Conservation (phyloP, 768 basidiomycete genomes). For the Naganishia randhawae region DNA sequence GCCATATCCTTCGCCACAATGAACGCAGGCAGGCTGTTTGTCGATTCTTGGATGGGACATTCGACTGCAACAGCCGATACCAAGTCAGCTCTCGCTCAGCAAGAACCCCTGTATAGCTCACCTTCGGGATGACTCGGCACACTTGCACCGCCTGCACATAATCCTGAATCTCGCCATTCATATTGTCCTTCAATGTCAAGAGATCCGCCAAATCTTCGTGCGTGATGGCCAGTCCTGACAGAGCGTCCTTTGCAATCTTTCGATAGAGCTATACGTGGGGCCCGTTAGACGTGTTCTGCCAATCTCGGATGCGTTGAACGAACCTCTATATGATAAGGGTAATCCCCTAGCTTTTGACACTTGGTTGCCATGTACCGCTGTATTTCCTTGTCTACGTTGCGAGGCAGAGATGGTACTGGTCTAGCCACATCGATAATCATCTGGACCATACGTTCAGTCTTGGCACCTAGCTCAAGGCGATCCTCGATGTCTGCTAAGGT, state of each 20-base stretch:
- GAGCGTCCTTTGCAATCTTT: conserved; percentile 8
- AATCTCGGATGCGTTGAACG: neutral
- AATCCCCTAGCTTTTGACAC: conserved; percentile 14
- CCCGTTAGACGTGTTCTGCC: neutral
- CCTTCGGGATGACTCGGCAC: conserved; percentile 11
- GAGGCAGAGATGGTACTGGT: conserved; percentile 1
- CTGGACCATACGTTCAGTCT: conserved; percentile 5
- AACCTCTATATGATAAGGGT: conserved; percentile 10
- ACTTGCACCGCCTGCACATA: conserved; percentile 19
- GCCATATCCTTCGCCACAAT: conserved; percentile 23
- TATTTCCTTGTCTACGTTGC: conserved; percentile 10
- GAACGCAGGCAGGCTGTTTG: conserved; percentile 14
- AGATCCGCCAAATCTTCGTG: conserved; percentile 24
- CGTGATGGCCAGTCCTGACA: neutral
- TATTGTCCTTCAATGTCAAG: conserved; percentile 23
- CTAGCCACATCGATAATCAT: conserved; percentile 13
- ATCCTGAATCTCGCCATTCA: conserved; percentile 10
- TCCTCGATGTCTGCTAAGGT: conserved; percentile 4
- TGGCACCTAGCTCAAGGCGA: conserved; percentile 4
- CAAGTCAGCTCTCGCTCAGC: neutral
- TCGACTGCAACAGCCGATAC: neutral
- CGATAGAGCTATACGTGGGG: neutral
- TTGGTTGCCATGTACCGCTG: conserved; percentile 19
- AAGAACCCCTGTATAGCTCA: neutral
- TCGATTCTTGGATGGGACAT: neutral